Evolutionary conservation across 1,139 yeast species (phyloP).

Genomic region (Candida neerlandica): DNA sequence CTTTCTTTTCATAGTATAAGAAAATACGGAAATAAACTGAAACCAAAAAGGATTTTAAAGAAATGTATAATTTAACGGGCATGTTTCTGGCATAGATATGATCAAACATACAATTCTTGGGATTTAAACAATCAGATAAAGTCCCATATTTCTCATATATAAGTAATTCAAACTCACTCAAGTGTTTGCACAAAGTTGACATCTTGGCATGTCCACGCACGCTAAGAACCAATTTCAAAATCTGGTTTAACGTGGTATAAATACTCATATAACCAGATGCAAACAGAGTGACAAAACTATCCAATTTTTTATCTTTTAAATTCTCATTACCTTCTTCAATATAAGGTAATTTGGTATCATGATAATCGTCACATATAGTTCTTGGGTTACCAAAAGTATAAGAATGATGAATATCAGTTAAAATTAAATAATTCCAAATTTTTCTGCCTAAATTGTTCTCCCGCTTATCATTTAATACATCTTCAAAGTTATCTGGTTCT

Average conservation of each 20-base stretch:
- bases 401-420: conserved; percentile 30
- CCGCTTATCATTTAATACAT: conserved; percentile 24
- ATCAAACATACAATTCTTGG: conserved; percentile 17
- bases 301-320: conserved; percentile 24
- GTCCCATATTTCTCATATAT: conserved; percentile 23
- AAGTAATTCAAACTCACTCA: conserved; percentile 25
- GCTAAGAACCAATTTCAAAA: conserved; percentile 23
- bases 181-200: conserved; percentile 23
- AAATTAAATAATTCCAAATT: conserved; percentile 46
- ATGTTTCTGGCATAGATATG: conserved; percentile 25
- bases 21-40: conserved; percentile 43
- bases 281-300: conserved; percentile 23
- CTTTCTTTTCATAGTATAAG: conserved; percentile 39
- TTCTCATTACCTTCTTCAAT: conserved; percentile 27
- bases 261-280: conserved; percentile 11
- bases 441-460: conserved; percentile 49
- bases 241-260: conserved; percentile 12
- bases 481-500: conserved; percentile 35
- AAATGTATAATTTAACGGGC: conserved; percentile 30
- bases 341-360: conserved; percentile 33
- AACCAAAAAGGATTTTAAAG: conserved; percentile 33
- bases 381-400: conserved; percentile 34
- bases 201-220: conserved; percentile 26
- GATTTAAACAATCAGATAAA: conserved; percentile 24
- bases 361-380: conserved; percentile 21